phyloP scores from a whole-genome alignment of 768 basidiomycete genomes.

The Leccinum longicurvipes region DNA sequence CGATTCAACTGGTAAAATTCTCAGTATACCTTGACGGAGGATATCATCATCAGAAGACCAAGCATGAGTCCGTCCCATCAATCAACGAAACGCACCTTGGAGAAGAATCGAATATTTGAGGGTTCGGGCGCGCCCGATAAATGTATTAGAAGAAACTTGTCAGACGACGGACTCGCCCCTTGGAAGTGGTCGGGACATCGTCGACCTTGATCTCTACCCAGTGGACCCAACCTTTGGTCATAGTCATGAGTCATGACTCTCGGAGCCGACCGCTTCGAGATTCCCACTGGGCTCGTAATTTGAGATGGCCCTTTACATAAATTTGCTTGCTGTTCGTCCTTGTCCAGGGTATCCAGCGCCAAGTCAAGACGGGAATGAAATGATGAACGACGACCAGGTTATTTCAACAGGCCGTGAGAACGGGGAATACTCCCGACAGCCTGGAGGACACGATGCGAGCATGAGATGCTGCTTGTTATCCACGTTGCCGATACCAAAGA shows the following conservation, averaged over 20 bases:
- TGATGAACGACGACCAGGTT: background rate
- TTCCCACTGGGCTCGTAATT: background rate
- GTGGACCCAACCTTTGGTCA: background rate
- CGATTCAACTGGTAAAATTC: too few relatives aligned
- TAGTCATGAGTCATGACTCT: background rate
- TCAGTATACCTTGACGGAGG: background rate
- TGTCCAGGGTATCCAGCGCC: slow-evolving; percentile 35
- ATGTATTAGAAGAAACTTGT: too few relatives aligned
- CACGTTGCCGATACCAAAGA: slow-evolving; percentile 38
- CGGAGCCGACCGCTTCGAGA: slow-evolving; percentile 33
- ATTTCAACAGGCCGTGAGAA: slow-evolving; percentile 17
- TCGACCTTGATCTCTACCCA: too few relatives aligned
- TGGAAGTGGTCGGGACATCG: too few relatives aligned
- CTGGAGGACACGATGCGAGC: slow-evolving; percentile 2
- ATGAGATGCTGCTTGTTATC: slow-evolving; percentile 32
- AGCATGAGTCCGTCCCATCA: background rate
- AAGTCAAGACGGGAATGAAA: background rate
- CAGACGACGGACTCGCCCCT: too few relatives aligned
- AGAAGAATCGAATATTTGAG: too few relatives aligned
- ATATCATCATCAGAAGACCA: background rate
- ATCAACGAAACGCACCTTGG: background rate
- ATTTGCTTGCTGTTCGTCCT: slow-evolving; percentile 24
- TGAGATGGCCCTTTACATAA: too few relatives aligned
- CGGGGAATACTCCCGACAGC: background rate
- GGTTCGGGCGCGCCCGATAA: too few relatives aligned